These are phyloP conservation scores for Henckelia pumila DNA, from an alignment of 257 asterid species.

Conservation along the genomic window DNA sequence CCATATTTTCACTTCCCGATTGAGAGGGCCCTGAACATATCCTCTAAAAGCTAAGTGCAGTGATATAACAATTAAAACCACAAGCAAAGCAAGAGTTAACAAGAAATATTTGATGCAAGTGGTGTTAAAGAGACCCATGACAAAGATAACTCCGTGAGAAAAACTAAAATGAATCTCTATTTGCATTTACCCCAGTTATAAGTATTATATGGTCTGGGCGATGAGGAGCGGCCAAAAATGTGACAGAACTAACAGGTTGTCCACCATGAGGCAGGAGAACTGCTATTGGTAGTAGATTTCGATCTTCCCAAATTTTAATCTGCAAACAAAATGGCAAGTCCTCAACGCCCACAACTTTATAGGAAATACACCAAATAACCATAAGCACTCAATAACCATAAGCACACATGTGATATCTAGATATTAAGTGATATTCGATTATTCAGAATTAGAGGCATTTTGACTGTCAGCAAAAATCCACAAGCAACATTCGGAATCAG, in stretches of 20 bases:
- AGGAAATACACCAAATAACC: constrained; percentile 6
- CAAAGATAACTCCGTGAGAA: not conserved
- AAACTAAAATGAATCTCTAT: not conserved
- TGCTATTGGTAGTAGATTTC: constrained; percentile 76
- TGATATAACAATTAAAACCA: not conserved
- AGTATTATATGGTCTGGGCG: constrained; percentile 93
- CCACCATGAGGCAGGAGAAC: constrained; percentile 92
- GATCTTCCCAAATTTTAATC: constrained; percentile 97
- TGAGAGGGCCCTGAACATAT: constrained; percentile 74
- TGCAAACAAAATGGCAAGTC: constrained; percentile 35
- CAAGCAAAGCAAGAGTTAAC: constrained; percentile 22
- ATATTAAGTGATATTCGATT: too few species aligned
- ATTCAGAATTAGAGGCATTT: not conserved
- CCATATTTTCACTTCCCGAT: constrained; percentile 89
- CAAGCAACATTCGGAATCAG: not conserved
- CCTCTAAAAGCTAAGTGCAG: constrained; percentile 24
- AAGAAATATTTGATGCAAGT: not conserved
- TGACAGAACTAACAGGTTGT: constrained; percentile 91
- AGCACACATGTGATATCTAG: not conserved
- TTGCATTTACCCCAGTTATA: constrained; percentile 79
- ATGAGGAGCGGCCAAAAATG: constrained; percentile 85
- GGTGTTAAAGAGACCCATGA: not conserved
- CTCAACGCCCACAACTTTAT: constrained; percentile 8
- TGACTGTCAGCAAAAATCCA: not conserved
- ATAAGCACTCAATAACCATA: not conserved